Evolutionary conservation across 2,329 filamentous ascomycete genomes (phyloP), one percentile per base, ranked within the genome.

Genomic region (Xylaria digitata): DNA sequence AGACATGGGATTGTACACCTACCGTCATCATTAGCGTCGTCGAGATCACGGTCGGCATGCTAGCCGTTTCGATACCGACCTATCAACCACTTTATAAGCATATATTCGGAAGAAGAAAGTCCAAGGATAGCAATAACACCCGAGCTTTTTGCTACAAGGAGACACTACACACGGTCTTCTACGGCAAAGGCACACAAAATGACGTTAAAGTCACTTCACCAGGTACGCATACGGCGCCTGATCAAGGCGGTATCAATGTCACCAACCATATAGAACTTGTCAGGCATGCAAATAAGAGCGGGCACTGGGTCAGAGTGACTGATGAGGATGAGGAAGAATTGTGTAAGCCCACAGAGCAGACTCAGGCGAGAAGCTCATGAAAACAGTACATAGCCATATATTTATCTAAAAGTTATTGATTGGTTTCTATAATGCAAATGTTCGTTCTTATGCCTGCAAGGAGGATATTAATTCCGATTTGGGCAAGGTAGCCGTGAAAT

Each of bases 201-300:
- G 34, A 64, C 32, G 67, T 69, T 0, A 61, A 67, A 2, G 64
- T 69, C 6, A 64, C 64, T 6, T 70, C 67, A 1, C 67, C 57
- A 9, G 65, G 67, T 3, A 56, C 13, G 13, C 65, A 65, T 45
- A 42, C 46, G 13, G 62, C 52, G n/a, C 43, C 26, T 8, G 49
- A 61, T 26, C 61, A 61, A 42, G 42, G 17, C 7, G 65, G 62
- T 0, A 70, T 70, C 40, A 67, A 49, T 13, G 65, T 70, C 55
- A 70, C 67, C 15, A 67, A 68, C n/a, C 61, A 70, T 48, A 70
- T 70, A 53, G 67, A 70, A 46, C 58, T 68, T 6, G 54, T 68
- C 7, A 45, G 65, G 7, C 67, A 70, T 30, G 50, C 65, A 3
- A 70, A 63, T 19, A 60, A 56, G 50, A 63, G 67, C 17, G 67